These are phyloP conservation scores for Pichia deserticola DNA, from an alignment of 805 yeast species.

Conservation along the genomic window DNA sequence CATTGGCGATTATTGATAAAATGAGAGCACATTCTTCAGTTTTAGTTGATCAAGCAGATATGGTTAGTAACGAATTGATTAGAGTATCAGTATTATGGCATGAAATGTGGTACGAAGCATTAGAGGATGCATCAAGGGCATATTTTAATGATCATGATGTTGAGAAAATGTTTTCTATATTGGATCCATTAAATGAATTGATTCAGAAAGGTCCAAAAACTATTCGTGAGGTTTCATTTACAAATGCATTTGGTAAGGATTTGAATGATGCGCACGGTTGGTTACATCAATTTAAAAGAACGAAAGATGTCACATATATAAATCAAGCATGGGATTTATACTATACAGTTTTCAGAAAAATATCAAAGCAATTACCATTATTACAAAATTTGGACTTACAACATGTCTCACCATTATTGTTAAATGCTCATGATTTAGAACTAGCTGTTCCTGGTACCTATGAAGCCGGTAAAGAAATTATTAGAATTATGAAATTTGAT, in stretches of 20 bases:
- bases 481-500: slow-evolving; percentile 68
- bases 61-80: slow-evolving; percentile 89
- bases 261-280: slow-evolving; percentile 89
- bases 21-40: slow-evolving; percentile 83
- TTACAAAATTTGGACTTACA: slow-evolving; percentile 80
- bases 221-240: slow-evolving; percentile 84
- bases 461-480: slow-evolving; percentile 71
- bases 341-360: slow-evolving; percentile 86
- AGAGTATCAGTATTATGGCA: slow-evolving; percentile 96
- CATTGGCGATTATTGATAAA: slow-evolving; percentile 81
- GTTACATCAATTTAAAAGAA: slow-evolving; percentile 77
- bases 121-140: slow-evolving; percentile 91
- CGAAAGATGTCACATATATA: slow-evolving; percentile 78
- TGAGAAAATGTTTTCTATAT: slow-evolving; percentile 85
- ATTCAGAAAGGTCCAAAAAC: slow-evolving; percentile 87
- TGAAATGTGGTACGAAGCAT: slow-evolving; percentile 95
- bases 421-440: slow-evolving; percentile 70
- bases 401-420: slow-evolving; percentile 85
- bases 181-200: slow-evolving; percentile 84
- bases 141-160: slow-evolving; percentile 93
- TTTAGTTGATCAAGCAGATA: slow-evolving; percentile 84
- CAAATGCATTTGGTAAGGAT: slow-evolving; percentile 90
- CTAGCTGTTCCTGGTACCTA: slow-evolving; percentile 94
- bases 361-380: slow-evolving; percentile 83
- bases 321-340: slow-evolving; percentile 98